A percentile compares a stretch with the other conserved stretches of the same genome.
Evolutionary conservation across 2,329 filamentous ascomycete species (phyloP).

Genomic region (Thermochaetoides dissita): DNA sequence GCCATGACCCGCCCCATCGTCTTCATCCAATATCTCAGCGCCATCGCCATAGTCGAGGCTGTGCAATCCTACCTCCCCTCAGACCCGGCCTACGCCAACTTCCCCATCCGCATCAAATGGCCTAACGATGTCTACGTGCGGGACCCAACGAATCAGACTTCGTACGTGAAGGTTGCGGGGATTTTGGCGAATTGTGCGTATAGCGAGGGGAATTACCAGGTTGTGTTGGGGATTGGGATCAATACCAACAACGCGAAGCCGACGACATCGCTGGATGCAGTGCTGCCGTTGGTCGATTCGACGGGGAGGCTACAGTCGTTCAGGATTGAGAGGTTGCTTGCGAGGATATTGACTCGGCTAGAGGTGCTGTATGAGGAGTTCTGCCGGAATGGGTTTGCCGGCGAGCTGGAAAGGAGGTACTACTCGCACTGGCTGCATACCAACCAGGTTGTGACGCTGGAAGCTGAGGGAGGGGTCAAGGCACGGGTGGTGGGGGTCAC

Average conservation of each 20-base stretch:
- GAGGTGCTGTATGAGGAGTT: conserved; percentile 68
- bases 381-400: conserved; percentile 58
- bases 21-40: conserved; percentile 86
- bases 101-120: conserved; percentile 88
- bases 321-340: conserved; percentile 66
- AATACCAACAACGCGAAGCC: conserved; percentile 76
- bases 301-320: conserved; percentile 35
- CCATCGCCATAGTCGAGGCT: conserved; percentile 73
- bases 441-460: conserved; percentile 56
- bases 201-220: conserved; percentile 60
- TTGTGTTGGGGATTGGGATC: conserved; percentile 74
- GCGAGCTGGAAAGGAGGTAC: conserved; percentile 59
- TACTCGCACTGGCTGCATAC: conserved; percentile 79
- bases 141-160: conserved; percentile 41
- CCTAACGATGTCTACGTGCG: conserved; percentile 84
- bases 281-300: conserved; percentile 39
- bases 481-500: conserved; percentile 80
- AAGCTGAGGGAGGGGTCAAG: conserved; percentile 60
- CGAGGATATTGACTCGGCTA: conserved; percentile 63
- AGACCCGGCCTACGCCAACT: conserved; percentile 54
- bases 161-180: conserved; percentile 81
- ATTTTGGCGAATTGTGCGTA: conserved; percentile 86
- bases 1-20: conserved; percentile 65
- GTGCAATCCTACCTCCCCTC: conserved; percentile 51
- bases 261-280: conserved; percentile 70